phyloP scores from a whole-genome alignment of 2,329 filamentous ascomycete genomes.

The Phoma sp. region DNA sequence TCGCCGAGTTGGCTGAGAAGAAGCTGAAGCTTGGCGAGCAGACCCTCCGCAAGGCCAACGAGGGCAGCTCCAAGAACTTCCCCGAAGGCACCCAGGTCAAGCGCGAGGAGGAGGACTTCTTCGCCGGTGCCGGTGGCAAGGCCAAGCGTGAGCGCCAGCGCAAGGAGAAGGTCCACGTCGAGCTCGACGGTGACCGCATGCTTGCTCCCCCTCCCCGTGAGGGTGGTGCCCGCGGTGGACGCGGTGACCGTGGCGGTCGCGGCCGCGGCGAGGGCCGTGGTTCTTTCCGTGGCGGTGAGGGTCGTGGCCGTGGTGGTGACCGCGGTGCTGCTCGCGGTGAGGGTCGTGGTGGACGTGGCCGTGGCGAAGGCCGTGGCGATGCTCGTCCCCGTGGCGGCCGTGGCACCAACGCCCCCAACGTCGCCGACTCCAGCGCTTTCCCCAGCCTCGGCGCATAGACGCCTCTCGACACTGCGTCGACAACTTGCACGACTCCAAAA shows the following conservation, averaged over 20 bases:
- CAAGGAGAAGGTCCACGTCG: slow-evolving; percentile 88
- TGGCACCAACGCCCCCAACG: slow-evolving; percentile 52
- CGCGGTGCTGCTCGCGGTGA: slow-evolving; percentile 54
- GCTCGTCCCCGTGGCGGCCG: slow-evolving; percentile 2
- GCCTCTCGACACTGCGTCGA: slow-evolving; percentile 30
- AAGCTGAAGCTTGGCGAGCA: slow-evolving; percentile 73
- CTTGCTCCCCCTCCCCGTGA: slow-evolving; percentile 62
- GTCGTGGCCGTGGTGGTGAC: slow-evolving; percentile 59
- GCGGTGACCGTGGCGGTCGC: slow-evolving; percentile 57
- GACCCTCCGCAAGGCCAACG: slow-evolving; percentile 88
- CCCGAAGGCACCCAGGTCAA: slow-evolving; percentile 72
- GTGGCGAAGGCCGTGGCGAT: slow-evolving; percentile 26
- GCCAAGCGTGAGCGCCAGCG: slow-evolving; percentile 81
- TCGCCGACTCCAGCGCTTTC: slow-evolving; percentile 61
- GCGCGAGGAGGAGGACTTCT: slow-evolving; percentile 73
- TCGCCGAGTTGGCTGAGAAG: slow-evolving; percentile 78
- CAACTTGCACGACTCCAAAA: slow-evolving; percentile 25
- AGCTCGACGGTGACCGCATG: slow-evolving; percentile 77
- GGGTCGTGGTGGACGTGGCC: slow-evolving; percentile 61
- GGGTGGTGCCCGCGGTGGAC: slow-evolving; percentile 55
- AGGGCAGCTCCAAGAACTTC: slow-evolving; percentile 96
- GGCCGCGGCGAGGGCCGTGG: slow-evolving; percentile 62
- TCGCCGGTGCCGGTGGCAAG: slow-evolving; percentile 78
- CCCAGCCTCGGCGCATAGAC: slow-evolving; percentile 59
- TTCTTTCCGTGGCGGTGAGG: slow-evolving; percentile 56